Conservation (phyloP, 352 stramenopile species). For the Phytophthora melonis region DNA sequence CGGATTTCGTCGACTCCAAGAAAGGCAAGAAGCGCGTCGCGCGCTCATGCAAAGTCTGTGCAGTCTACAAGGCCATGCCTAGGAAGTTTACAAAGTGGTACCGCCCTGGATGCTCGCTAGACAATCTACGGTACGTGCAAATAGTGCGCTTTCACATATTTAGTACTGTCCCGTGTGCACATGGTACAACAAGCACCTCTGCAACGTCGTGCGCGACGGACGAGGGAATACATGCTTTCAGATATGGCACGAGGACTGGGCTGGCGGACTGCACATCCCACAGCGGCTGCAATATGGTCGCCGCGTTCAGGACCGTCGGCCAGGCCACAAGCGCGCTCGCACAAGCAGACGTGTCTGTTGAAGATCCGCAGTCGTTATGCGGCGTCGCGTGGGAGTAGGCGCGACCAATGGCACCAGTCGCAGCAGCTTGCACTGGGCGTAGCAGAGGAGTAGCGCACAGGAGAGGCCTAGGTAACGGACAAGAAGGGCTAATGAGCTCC, state of each 20-base stretch:
- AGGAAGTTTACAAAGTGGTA: not conserved
- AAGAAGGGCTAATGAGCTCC: no score
- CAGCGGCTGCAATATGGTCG: not conserved
- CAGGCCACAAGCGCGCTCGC: not conserved
- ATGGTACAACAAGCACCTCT: not conserved
- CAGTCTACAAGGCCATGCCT: not conserved
- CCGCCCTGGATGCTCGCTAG: constrained; percentile 1
- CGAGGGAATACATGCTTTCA: not conserved
- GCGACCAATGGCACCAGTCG: no score
- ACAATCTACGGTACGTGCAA: constrained; percentile 4
- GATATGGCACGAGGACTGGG: not conserved
- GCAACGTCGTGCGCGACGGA: not conserved
- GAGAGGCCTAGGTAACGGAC: no score
- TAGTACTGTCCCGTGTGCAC: not conserved
- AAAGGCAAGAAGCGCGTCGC: not conserved
- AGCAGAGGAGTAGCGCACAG: no score
- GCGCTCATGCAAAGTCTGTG: not conserved
- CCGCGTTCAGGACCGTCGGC: not conserved
- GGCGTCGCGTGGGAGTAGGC: no score
- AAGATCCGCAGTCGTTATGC: no score
- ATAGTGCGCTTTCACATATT: not conserved
- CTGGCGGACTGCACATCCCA: not conserved
- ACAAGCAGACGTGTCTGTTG: not conserved
- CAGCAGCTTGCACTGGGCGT: no score
- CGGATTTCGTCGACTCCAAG: not conserved